Conservation (phyloP, 352 stramenopile species). For the Globisporangium sylvaticum region DNA sequence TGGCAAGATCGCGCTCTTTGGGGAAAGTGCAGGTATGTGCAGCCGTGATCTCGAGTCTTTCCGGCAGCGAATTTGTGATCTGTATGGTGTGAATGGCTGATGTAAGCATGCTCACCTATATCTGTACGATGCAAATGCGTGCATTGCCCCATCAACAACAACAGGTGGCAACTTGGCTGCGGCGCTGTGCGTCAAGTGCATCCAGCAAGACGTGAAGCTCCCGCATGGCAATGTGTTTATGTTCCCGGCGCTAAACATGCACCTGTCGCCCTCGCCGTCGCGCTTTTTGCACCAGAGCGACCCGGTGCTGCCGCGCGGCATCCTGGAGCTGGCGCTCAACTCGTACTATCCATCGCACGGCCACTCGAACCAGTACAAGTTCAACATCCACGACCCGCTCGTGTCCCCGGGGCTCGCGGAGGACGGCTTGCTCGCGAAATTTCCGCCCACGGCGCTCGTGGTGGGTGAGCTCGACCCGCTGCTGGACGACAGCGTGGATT, state of each 20-base stretch:
- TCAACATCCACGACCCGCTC: constrained; percentile 87
- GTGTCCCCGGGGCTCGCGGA: constrained; percentile 78
- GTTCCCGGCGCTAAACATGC: constrained; percentile 88
- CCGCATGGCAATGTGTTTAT: constrained; percentile 84
- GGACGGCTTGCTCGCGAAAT: constrained; percentile 68
- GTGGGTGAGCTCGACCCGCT: constrained; percentile 84
- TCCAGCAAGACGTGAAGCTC: constrained; percentile 65
- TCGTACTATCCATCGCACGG: constrained; percentile 84
- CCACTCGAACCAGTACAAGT: constrained; percentile 83
- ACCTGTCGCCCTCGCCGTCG: constrained; percentile 82
- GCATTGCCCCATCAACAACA: background rate
- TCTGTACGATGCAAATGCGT: background rate
- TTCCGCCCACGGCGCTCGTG: constrained; percentile 79
- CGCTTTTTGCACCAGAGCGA: constrained; percentile 88
- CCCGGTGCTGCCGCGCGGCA: constrained; percentile 73
- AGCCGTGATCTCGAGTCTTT: background rate
- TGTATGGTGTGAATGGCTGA: background rate
- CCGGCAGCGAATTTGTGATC: background rate
- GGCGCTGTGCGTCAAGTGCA: constrained; percentile 79
- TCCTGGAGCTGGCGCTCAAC: constrained; percentile 78
- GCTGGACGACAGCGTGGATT: constrained; percentile 88
- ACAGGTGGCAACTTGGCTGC: constrained; percentile 84
- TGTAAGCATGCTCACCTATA: background rate
- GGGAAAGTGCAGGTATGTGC: constrained; percentile 52
- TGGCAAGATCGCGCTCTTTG: constrained; percentile 70